phyloP scores from a whole-genome alignment of 2,329 filamentous ascomycete genomes.

The Talaromyces piceae region DNA sequence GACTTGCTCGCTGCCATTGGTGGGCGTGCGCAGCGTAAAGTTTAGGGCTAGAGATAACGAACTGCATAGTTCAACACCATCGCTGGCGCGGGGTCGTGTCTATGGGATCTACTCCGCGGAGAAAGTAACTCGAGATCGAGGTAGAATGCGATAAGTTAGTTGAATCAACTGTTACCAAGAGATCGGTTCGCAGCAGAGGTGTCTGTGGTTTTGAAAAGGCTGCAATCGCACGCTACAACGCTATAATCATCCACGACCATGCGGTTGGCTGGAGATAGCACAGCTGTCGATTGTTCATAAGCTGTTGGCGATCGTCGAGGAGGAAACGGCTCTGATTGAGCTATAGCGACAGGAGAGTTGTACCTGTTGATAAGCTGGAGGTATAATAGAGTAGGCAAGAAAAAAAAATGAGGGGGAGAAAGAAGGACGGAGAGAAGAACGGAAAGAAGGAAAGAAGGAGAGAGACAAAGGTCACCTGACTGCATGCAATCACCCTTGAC shows the following conservation, averaged over 20 bases:
- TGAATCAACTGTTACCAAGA: background rate
- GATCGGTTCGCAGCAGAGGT: background rate
- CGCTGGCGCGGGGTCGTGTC: background rate
- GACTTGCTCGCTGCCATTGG: background rate
- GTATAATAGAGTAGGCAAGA: too few species aligned
- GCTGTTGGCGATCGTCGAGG: background rate
- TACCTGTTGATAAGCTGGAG: too few species aligned
- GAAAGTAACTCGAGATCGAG: background rate
- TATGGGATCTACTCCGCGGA: background rate
- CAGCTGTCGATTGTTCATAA: background rate
- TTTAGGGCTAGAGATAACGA: background rate
- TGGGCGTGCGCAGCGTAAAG: background rate
- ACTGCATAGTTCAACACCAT: background rate
- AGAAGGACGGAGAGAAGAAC: too few species aligned
- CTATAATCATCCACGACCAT: too few species aligned
- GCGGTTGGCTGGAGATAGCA: background rate
- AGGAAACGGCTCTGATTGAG: too few species aligned
- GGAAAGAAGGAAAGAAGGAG: too few species aligned
- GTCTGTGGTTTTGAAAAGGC: too few species aligned
- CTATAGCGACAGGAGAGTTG: too few species aligned
- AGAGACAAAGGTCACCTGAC: background rate
- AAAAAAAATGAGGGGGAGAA: too few species aligned
- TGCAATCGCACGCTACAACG: too few species aligned
- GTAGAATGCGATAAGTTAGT: background rate
- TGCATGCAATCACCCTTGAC: background rate